phyloP scores from a whole-genome alignment of 495 filamentous ascomycete genomes.

The Aspergillus mulundensis region DNA sequence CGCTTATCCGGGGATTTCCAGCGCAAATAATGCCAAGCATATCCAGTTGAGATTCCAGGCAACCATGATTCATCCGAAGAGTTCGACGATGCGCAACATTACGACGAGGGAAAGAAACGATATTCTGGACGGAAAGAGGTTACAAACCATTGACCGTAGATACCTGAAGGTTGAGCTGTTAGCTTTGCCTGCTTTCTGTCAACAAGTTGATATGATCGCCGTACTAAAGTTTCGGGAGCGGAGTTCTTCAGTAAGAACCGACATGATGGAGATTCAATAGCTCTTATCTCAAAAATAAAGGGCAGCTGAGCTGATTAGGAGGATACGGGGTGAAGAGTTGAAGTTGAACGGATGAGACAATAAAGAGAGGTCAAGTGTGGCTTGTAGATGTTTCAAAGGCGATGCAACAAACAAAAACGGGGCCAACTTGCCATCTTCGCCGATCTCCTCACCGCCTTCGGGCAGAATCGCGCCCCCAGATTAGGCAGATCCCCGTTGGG shows the following conservation, averaged over 20 bases:
- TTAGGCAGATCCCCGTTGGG: background rate
- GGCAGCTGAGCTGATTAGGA: background rate
- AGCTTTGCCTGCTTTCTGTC: conserved; percentile 20
- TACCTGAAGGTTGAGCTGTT: conserved; percentile 59
- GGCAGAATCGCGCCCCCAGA: conserved; percentile 19
- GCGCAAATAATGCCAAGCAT: conserved; percentile 20
- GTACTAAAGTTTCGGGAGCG: conserved; percentile 96
- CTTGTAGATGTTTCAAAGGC: conserved; percentile 12
- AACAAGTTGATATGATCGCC: conserved; percentile 33
- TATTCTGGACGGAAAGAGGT: background rate
- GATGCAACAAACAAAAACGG: conserved; percentile 17
- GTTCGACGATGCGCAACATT: background rate
- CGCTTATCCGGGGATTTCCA: background rate
- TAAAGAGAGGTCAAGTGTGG: background rate
- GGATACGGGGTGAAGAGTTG: background rate
- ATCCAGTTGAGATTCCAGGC: conserved; percentile 16
- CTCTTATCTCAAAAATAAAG: background rate
- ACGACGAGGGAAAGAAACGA: conserved; percentile 1
- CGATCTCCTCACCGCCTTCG: conserved; percentile 23
- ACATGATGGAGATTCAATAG: conserved; percentile 35
- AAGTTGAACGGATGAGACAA: conserved; percentile 8
- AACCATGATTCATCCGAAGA: conserved; percentile 15
- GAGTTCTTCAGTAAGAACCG: conserved; percentile 64
- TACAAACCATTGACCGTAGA: conserved; percentile 98
- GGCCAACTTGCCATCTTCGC: conserved; percentile 21